These are phyloP conservation scores for Komagataella kurtzmanii DNA, from an alignment of 805 yeast genomes.

Conservation along the genomic window DNA sequence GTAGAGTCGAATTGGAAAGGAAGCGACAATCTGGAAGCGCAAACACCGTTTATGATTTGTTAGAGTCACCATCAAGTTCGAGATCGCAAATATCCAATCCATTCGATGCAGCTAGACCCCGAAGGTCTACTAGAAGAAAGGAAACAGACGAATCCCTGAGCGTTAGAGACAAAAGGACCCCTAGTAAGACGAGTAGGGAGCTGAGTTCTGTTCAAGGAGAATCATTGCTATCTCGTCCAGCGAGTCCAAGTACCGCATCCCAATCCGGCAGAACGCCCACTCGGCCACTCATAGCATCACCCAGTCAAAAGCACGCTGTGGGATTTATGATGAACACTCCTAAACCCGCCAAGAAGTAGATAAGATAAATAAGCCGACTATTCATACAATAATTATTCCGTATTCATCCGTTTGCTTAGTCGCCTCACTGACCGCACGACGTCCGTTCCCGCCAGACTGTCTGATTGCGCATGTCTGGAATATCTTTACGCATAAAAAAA, in stretches of 20 bases:
- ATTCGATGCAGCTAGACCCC: not conserved
- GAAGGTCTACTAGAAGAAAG: not conserved
- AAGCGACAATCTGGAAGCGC: not conserved
- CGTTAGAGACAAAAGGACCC: not conserved
- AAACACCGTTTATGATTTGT: not conserved
- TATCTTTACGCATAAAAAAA: not conserved
- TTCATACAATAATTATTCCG: not conserved
- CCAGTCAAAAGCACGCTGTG: not conserved
- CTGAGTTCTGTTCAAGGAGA: not conserved
- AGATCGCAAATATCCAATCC: not conserved
- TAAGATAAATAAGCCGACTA: not conserved
- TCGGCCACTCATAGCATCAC: not conserved
- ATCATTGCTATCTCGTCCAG: not conserved
- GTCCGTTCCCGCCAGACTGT: not conserved
- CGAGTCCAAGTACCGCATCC: not conserved
- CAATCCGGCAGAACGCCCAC: not conserved
- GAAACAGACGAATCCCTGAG: not conserved
- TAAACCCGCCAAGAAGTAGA: not conserved
- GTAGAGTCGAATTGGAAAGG: not conserved
- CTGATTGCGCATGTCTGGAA: not conserved
- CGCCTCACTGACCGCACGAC: not conserved
- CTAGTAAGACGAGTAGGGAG: not conserved
- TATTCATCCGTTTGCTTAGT: not conserved
- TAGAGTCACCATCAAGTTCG: not conserved
- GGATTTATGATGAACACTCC: not conserved